Evolutionary conservation across 2,329 filamentous ascomycete genomes (phyloP).

Genomic region (Colletotrichum tropicale): DNA sequence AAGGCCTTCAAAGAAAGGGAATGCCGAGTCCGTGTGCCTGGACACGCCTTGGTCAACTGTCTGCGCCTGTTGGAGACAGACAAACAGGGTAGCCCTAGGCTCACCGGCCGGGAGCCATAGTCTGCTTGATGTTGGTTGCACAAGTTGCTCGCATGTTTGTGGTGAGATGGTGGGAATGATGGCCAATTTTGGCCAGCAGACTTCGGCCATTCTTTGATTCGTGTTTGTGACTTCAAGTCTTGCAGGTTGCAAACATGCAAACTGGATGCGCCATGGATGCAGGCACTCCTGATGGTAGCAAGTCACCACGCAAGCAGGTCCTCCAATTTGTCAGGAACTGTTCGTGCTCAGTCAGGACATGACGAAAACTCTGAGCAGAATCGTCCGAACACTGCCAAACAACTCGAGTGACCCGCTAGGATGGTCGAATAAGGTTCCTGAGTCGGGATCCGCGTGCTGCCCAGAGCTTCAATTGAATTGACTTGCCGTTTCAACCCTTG

Average conservation of each 20-base stretch:
- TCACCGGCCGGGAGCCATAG: neutral
- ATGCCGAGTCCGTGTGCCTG: neutral
- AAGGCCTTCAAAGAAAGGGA: neutral
- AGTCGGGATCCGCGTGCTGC: neutral
- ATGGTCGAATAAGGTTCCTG: neutral
- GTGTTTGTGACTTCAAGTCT: neutral
- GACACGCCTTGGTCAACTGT: neutral
- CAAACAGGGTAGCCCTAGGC: neutral
- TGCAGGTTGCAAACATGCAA: neutral
- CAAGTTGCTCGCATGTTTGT: neutral
- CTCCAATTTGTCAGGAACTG: neutral
- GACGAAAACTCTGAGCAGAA: neutral
- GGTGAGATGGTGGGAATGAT: neutral
- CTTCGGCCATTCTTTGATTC: neutral
- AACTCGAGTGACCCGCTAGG: neutral
- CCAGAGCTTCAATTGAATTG: neutral
- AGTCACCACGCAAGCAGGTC: neutral
- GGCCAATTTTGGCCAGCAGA: neutral
- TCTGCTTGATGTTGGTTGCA: neutral
- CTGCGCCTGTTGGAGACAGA: neutral
- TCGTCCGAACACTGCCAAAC: constrained; percentile 7
- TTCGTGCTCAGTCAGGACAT: neutral
- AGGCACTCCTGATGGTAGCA: neutral
- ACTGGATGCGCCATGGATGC: neutral
- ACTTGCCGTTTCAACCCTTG: neutral